Evolutionary conservation across 805 yeast species (phyloP).

Genomic region (Ogataea ramenticola): DNA sequence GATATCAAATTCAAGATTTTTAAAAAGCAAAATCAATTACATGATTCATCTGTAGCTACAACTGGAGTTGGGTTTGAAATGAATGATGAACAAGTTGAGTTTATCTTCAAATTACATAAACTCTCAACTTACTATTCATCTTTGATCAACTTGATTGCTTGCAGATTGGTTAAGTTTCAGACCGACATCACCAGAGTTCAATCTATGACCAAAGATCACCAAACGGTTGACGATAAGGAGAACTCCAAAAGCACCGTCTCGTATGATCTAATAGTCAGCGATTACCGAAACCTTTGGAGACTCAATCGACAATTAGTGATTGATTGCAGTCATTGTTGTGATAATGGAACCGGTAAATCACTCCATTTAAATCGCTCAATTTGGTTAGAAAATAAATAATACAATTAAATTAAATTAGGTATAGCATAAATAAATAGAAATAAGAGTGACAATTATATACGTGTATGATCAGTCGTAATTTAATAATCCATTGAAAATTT

Average conservation of each 20-base stretch:
- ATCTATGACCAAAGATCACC: not conserved
- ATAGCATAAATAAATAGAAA: not conserved
- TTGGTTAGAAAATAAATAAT: not conserved
- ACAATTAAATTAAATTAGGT: not conserved
- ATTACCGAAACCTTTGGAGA: no score
- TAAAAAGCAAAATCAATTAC: not conserved
- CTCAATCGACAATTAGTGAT: no score
- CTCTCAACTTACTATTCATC: constrained; percentile 1
- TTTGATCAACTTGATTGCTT: not conserved
- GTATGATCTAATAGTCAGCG: no score
- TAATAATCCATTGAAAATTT: not conserved
- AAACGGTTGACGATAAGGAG: not conserved
- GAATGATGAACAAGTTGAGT: constrained; percentile 1
- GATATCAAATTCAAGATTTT: no score
- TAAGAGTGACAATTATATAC: no score
- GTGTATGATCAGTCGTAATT: not conserved
- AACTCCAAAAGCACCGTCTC: no score
- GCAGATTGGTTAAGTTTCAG: not conserved
- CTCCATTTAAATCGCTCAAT: not conserved
- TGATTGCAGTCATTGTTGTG: no score
- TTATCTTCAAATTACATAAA: constrained; percentile 2
- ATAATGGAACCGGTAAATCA: no score
- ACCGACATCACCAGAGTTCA: not conserved
- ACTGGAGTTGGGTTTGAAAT: not conserved
- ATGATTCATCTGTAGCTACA: no score